phyloP scores from a whole-genome alignment of 2,329 filamentous ascomycete genomes.

The Tolypocladium ophioglossoides region DNA sequence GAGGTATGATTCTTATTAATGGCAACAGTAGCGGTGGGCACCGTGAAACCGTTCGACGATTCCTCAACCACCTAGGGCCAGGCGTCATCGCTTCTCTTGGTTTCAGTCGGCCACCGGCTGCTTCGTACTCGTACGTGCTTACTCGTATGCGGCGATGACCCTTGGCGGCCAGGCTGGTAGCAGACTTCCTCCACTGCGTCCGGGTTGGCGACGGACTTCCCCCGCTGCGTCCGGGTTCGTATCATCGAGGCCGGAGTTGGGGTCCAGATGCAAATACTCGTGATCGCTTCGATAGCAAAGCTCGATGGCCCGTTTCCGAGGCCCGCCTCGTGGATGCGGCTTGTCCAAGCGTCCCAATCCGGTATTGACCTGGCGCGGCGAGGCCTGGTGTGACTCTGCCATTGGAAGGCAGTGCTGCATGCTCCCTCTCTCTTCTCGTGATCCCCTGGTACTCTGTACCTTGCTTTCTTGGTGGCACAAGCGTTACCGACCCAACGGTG shows the following conservation, averaged over 20 bases:
- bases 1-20: background rate
- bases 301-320: background rate
- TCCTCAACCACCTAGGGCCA: background rate
- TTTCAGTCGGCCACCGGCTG: background rate
- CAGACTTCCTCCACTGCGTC: no score
- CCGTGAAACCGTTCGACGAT: background rate
- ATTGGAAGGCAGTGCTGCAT: background rate
- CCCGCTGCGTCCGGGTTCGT: background rate
- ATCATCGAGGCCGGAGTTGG: background rate
- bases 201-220: background rate
- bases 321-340: background rate
- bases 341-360: background rate
- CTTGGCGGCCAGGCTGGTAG: background rate
- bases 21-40: background rate
- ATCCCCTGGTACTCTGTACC: background rate
- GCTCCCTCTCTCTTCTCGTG: background rate
- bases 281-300: background rate
- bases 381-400: background rate
- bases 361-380: background rate
- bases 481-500: background rate
- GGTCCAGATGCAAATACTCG: background rate
- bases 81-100: background rate
- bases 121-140: background rate
- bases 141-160: background rate
- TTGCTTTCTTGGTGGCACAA: background rate